Evolutionary conservation across 495 filamentous ascomycete genomes (phyloP).

Genomic region (Lophiotrema nucula): DNA sequence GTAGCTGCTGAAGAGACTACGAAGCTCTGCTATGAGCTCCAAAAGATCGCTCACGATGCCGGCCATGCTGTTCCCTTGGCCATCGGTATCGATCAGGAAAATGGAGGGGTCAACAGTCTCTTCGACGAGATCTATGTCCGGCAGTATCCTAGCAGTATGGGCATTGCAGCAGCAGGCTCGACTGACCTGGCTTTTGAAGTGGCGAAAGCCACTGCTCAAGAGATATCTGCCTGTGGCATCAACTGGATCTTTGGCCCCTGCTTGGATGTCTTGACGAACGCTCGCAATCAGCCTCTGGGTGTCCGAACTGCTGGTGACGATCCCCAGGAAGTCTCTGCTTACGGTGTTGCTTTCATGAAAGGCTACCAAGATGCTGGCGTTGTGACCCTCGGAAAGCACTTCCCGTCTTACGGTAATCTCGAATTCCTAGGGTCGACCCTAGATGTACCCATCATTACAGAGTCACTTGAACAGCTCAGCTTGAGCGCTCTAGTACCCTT

Average conservation of each 20-base stretch:
- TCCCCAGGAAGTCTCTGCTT: conserved; percentile 84
- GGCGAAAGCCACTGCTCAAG: conserved; percentile 81
- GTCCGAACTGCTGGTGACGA: conserved; percentile 83
- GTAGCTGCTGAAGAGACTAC: conserved; percentile 81
- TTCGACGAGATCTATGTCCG: conserved; percentile 89
- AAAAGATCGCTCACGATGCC: conserved; percentile 81
- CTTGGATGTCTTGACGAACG: conserved; percentile 86
- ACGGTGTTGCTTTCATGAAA: conserved; percentile 81
- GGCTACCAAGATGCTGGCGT: conserved; percentile 84
- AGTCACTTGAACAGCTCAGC: conserved; percentile 82
- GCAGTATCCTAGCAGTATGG: conserved; percentile 90
- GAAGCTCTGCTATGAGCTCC: conserved; percentile 75
- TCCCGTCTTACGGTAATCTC: conserved; percentile 89
- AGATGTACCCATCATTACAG: conserved; percentile 88
- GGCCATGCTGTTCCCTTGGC: conserved; percentile 80
- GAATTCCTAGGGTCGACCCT: conserved; percentile 82
- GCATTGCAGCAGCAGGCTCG: conserved; percentile 79
- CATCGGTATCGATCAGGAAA: conserved; percentile 88
- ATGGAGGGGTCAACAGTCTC: conserved; percentile 90
- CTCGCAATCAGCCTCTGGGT: conserved; percentile 79
- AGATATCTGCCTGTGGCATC: conserved; percentile 80
- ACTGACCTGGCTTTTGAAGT: conserved; percentile 75
- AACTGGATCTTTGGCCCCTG: conserved; percentile 90
- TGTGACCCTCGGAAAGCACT: conserved; percentile 86
- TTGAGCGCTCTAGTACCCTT: conserved; percentile 82